Evolutionary conservation across 345 rosid genomes (phyloP), one percentile per base, ranked within the genome.

Genomic region (Eucalyptus guilfoylei): DNA sequence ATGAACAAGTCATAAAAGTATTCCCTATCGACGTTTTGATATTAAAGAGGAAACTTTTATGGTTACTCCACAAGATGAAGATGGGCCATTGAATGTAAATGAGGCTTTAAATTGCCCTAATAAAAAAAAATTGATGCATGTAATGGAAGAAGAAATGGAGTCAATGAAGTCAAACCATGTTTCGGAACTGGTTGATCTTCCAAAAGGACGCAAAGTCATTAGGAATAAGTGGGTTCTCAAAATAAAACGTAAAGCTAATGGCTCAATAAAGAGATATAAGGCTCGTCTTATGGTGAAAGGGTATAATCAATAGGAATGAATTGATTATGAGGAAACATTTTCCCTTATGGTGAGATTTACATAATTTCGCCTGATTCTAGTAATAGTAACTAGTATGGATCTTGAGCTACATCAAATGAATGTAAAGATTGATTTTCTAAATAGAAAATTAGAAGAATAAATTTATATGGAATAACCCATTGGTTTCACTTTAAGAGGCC

Each of bases 21-120:
- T 16, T 50, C 2, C 0, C 0, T 1, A 0, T 50, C 1, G 0
- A 50, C 0, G 0, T 50, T 58, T 58, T 58, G 4, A 58, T 28
- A 58, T 26, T 58, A 7, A 58, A 28, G 4, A 10, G 1, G 1
- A 58, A 58, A 12, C n/a, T 58, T 58, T 58, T 28, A 58, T 58
- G 1, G 0, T 58, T 28, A 5, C 0, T 58, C 64, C 0, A 26
- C 2, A 60, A 26, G 15, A 2, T 26, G 8, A 60, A 11, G 4
- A 60, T 60, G 15, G 28, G 2, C 32, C n/a, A 28, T 26, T 0
- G 0, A 26, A 60, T 60, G 2, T 12, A 60, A 60, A 60, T 28
- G 0, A 11, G 1, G 15, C 67, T 0, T 8, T 60, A 60, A 60
- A 12, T 60, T 60, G 8, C 15, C 1, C 4, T 26, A 11, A 58